Percentiles rank a stretch among this genome's conserved stretches.
phyloP scores from a whole-genome alignment of 176 grass and related monocot species.

The Secale cereale region DNA sequence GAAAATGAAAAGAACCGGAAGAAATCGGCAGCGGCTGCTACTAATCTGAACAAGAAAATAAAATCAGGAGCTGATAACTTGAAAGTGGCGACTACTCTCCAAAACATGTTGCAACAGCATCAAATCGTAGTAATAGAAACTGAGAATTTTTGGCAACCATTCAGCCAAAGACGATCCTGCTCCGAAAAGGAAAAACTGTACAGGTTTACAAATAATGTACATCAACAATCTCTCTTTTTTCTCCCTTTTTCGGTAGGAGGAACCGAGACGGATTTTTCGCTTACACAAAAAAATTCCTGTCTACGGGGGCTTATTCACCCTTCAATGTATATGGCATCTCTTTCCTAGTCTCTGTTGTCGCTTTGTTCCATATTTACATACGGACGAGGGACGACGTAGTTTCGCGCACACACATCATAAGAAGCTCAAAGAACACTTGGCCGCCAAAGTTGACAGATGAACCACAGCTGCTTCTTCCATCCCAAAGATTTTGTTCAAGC shows the following conservation, averaged over 20 bases:
- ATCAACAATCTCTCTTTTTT: constrained; percentile 17
- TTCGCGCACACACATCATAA: background rate
- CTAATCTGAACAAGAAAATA: too few species aligned
- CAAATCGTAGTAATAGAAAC: too few species aligned
- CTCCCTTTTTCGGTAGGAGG: background rate
- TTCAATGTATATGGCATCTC: constrained; percentile 32
- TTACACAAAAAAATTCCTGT: constrained; percentile 14
- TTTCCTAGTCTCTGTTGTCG: constrained; percentile 33
- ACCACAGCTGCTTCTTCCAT: constrained; percentile 29
- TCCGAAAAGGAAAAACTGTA: constrained; percentile 41
- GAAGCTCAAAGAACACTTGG: constrained; percentile 32
- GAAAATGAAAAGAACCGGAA: too few species aligned
- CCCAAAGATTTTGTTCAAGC: constrained; percentile 43
- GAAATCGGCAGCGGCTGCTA: too few species aligned
- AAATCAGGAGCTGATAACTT: too few species aligned
- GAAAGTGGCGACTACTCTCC: too few species aligned
- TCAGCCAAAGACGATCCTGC: background rate
- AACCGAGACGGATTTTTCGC: constrained; percentile 17
- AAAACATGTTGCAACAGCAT: too few species aligned
- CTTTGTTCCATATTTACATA: constrained; percentile 47
- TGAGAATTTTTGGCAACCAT: background rate
- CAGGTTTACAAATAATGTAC: constrained; percentile 51
- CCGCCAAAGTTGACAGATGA: constrained; percentile 54
- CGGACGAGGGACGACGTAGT: constrained; percentile 29
- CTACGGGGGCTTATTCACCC: too few species aligned